A percentile compares a stretch with the other conserved stretches of the same genome.
Evolutionary conservation across 257 asterid genomes (phyloP).

Genomic region (Jaltomata sinuosa): DNA sequence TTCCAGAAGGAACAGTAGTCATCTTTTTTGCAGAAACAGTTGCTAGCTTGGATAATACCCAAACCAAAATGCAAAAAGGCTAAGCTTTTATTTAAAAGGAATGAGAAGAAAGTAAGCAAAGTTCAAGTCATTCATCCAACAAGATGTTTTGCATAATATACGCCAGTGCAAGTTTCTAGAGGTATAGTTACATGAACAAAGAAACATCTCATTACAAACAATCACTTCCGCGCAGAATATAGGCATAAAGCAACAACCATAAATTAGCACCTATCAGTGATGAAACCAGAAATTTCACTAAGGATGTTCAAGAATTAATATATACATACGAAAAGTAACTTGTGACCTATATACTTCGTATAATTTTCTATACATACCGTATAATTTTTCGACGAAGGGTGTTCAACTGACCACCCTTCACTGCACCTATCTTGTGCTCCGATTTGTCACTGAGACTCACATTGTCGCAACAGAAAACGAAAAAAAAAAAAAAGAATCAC

Average conservation of each 20-base stretch:
- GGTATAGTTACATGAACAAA: not conserved
- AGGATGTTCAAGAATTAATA: too few species aligned
- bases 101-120: not conserved
- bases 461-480: not conserved
- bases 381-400: too few species aligned
- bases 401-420: too few species aligned
- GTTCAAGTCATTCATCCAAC: not conserved
- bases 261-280: not conserved
- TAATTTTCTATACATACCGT: too few species aligned
- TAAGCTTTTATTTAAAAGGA: not conserved
- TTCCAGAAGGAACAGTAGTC: constrained; percentile 6
- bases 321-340: too few species aligned
- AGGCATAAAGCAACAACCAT: not conserved
- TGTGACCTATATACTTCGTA: too few species aligned
- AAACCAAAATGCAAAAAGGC: not conserved
- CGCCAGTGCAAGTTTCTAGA: not conserved
- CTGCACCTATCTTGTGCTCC: not conserved
- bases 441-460: not conserved
- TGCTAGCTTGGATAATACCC: not conserved
- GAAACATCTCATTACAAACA: not conserved
- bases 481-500: not conserved
- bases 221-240: not conserved
- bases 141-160: not conserved
- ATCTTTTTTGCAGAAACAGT: not conserved
- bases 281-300: too few species aligned